Conservation (phyloP, 495 filamentous ascomycete genomes). For the Aspergillus ellipticus region DNA sequence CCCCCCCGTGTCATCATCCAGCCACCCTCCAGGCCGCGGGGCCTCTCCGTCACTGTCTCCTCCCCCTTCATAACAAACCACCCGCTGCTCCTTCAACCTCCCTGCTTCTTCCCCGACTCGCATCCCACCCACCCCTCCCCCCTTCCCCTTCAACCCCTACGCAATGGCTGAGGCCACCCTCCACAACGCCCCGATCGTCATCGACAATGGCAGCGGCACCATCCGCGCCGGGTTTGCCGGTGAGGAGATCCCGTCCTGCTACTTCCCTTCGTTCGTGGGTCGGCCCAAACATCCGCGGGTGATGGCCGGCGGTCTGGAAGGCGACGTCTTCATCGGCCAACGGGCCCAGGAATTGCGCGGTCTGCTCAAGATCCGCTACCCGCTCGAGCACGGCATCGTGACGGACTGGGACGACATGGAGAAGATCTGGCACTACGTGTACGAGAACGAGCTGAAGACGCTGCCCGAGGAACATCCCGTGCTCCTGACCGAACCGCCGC, state of each 20-base stretch:
- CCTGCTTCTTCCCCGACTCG: neutral
- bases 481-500: slow-evolving; percentile 90
- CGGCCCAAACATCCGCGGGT: slow-evolving; percentile 96
- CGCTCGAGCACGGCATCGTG: slow-evolving; percentile 95
- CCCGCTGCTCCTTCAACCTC: slow-evolving; percentile 20
- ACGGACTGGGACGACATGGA: slow-evolving; percentile 99
- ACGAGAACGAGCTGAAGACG: slow-evolving; percentile 83
- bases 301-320: slow-evolving; percentile 91
- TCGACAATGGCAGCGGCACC: slow-evolving; percentile 98
- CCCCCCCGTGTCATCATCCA: slow-evolving; percentile 7
- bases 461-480: slow-evolving; percentile 98
- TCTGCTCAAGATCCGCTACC: slow-evolving; percentile 90
- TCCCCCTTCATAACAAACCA: slow-evolving; percentile 15
- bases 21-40: slow-evolving; percentile 32
- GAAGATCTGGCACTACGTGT: slow-evolving; percentile 92
- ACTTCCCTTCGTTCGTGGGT: slow-evolving; percentile 97
- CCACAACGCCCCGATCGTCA: slow-evolving; percentile 95
- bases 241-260: slow-evolving; percentile 91
- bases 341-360: slow-evolving; percentile 90
- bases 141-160: slow-evolving; percentile 29
- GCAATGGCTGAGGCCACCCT: slow-evolving; percentile 74
- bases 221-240: slow-evolving; percentile 97
- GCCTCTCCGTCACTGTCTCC: slow-evolving; percentile 21
- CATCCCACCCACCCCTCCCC: slow-evolving; percentile 12
- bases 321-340: slow-evolving; percentile 94